phyloP scores from a whole-genome alignment of 2,329 filamentous ascomycete genomes.

The Coleophoma cylindrospora region DNA sequence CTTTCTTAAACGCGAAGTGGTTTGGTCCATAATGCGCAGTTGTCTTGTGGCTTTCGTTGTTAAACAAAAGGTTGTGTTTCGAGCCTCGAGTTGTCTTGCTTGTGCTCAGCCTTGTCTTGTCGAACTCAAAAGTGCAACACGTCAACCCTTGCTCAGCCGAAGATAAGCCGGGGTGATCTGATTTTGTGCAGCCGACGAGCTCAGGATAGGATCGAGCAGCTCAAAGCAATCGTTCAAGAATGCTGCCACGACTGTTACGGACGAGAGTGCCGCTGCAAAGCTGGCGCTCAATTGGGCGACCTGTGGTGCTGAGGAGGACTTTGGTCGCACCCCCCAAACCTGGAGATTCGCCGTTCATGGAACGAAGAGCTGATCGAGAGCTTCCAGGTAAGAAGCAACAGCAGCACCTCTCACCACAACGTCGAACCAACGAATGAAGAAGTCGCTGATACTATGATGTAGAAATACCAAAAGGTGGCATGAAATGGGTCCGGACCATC shows the following conservation, averaged over 20 bases:
- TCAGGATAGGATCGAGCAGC: no score
- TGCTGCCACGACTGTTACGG: slow-evolving; percentile 24
- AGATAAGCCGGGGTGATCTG: not conserved
- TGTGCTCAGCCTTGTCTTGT: no score
- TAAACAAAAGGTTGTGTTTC: not conserved
- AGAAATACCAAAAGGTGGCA: slow-evolving; percentile 24
- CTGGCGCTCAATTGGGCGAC: slow-evolving; percentile 6
- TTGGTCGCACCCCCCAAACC: slow-evolving; percentile 50
- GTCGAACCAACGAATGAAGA: no score
- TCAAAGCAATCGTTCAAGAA: slow-evolving; percentile 1
- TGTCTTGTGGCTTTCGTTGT: not conserved
- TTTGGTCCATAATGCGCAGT: slow-evolving; percentile 15
- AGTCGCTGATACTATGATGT: not conserved
- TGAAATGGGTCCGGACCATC: slow-evolving; percentile 65
- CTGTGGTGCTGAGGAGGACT: slow-evolving; percentile 33
- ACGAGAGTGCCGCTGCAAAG: slow-evolving; percentile 14
- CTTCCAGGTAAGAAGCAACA: slow-evolving; percentile 47
- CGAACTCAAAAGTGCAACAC: no score
- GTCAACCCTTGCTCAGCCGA: no score
- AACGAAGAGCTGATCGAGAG: slow-evolving; percentile 59
- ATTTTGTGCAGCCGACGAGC: not conserved
- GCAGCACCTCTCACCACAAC: no score
- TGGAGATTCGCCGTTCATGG: slow-evolving; percentile 60
- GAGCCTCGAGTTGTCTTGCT: not conserved
- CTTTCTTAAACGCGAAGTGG: slow-evolving; percentile 61